These are phyloP conservation scores for Chaetomiaceae sp. DNA, from an alignment of 2,329 filamentous ascomycete genomes.

Conservation along the genomic window DNA sequence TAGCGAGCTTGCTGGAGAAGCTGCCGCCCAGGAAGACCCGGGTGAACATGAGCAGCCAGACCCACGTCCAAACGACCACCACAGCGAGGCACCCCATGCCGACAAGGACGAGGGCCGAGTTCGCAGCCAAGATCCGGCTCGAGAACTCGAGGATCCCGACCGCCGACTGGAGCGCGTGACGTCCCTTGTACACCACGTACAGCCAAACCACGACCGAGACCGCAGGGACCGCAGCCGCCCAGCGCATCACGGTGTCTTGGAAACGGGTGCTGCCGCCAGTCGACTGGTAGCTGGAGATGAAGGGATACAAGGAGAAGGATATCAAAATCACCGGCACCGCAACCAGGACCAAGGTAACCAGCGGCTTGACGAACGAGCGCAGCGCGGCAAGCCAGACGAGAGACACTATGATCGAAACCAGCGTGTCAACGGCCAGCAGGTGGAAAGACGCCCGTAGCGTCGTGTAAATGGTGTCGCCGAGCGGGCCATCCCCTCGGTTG, in stretches of 20 bases:
- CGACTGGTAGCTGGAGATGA: slow-evolving; percentile 84
- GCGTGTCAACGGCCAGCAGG: slow-evolving; percentile 82
- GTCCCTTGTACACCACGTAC: slow-evolving; percentile 75
- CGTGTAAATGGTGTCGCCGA: slow-evolving; percentile 93
- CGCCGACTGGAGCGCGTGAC: slow-evolving; percentile 74
- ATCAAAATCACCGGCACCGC: slow-evolving; percentile 82
- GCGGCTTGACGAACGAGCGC: slow-evolving; percentile 78
- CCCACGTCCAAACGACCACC: slow-evolving; percentile 87
- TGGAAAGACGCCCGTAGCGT: slow-evolving; percentile 82
- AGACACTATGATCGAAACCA: slow-evolving; percentile 84
- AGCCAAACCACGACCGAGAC: slow-evolving; percentile 72
- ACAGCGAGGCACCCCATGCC: slow-evolving; percentile 71
- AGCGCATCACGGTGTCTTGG: slow-evolving; percentile 89
- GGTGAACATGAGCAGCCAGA: slow-evolving; percentile 96
- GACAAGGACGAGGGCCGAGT: slow-evolving; percentile 76
- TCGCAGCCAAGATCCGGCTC: slow-evolving; percentile 78
- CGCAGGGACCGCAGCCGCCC: slow-evolving; percentile 73
- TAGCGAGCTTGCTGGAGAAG: slow-evolving; percentile 56
- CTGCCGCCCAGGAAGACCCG: slow-evolving; percentile 91
- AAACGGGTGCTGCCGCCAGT: slow-evolving; percentile 65
- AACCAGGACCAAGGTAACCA: slow-evolving; percentile 75
- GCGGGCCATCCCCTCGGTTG: slow-evolving; percentile 58
- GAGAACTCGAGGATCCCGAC: slow-evolving; percentile 90
- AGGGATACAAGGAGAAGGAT: slow-evolving; percentile 85
- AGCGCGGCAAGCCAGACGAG: slow-evolving; percentile 86